These are phyloP conservation scores for Didymella glomerata DNA, from an alignment of 2,329 filamentous ascomycete species.

Conservation along the genomic window DNA sequence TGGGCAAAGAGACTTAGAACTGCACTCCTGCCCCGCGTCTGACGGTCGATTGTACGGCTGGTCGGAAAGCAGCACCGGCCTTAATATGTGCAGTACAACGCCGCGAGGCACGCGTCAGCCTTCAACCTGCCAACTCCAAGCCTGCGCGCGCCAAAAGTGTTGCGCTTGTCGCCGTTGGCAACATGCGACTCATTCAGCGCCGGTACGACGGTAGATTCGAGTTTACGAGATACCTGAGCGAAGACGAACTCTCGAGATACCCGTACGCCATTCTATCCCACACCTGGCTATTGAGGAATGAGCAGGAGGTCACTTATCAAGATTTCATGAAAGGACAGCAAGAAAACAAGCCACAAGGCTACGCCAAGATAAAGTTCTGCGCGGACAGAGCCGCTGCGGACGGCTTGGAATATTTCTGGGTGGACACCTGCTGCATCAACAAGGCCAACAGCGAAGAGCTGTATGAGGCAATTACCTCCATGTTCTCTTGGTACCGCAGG, in stretches of 20 bases:
- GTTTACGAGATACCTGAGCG: background rate
- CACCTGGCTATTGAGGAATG: background rate
- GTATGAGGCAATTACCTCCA: background rate
- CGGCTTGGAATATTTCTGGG: background rate
- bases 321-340: background rate
- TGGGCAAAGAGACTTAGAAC: no score
- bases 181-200: background rate
- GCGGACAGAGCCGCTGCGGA: background rate
- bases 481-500: background rate
- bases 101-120: no score
- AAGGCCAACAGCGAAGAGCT: background rate
- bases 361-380: background rate
- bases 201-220: background rate
- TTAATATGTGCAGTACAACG: no score
- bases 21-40: no score
- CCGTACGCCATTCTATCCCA: background rate
- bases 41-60: no score
- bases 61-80: no score
- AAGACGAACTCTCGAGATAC: background rate
- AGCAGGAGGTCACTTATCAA: background rate
- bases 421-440: constrained; percentile 7
- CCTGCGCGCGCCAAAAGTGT: no score
- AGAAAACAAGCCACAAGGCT: background rate
- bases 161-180: no score
- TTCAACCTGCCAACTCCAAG: no score